Percentiles rank a stretch among this genome's conserved stretches.
These are phyloP conservation scores for Apiospora aurea DNA, from an alignment of 2,329 filamentous ascomycete genomes.

Conservation along the genomic window DNA sequence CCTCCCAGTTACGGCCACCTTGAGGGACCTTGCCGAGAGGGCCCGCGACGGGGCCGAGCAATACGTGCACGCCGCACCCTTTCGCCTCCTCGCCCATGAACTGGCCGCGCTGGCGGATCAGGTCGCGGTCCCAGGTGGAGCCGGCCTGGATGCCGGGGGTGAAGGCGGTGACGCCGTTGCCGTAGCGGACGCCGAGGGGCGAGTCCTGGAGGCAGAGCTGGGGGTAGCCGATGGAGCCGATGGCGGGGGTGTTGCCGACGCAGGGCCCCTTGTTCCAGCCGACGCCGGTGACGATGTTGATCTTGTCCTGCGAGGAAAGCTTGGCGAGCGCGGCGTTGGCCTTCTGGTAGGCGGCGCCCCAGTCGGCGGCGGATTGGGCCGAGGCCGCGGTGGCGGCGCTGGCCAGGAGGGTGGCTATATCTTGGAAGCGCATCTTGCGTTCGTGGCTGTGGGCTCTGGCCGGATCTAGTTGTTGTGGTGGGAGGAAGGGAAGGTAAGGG, in stretches of 20 bases:
- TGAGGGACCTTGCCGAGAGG: constrained; percentile 76
- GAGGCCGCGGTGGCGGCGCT: constrained; percentile 37
- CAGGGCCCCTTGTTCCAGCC: constrained; percentile 78
- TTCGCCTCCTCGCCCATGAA: constrained; percentile 75
- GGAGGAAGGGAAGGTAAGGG: too few species aligned
- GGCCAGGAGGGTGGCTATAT: constrained; percentile 31
- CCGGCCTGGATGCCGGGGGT: constrained; percentile 81
- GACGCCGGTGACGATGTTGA: constrained; percentile 79
- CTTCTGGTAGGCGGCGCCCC: constrained; percentile 74
- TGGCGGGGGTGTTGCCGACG: constrained; percentile 67
- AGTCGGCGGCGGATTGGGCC: constrained; percentile 49
- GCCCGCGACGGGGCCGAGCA: constrained; percentile 79
- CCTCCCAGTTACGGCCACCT: constrained; percentile 85
- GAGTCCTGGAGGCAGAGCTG: constrained; percentile 82
- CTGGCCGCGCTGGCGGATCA: constrained; percentile 75
- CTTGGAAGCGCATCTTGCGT: constrained; percentile 31
- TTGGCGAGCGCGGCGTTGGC: constrained; percentile 71
- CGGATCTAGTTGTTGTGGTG: neutral
- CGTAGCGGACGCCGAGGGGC: constrained; percentile 77
- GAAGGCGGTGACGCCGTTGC: constrained; percentile 76
- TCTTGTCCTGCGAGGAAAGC: constrained; percentile 78
- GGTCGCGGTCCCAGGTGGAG: constrained; percentile 78
- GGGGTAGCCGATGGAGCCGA: constrained; percentile 68
- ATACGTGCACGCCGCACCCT: constrained; percentile 74
- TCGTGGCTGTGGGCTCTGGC: too few species aligned